Percentiles rank a stretch among this genome's conserved stretches.
phyloP scores from a whole-genome alignment of 2,329 filamentous ascomycete genomes.

The Didymella exigua region DNA sequence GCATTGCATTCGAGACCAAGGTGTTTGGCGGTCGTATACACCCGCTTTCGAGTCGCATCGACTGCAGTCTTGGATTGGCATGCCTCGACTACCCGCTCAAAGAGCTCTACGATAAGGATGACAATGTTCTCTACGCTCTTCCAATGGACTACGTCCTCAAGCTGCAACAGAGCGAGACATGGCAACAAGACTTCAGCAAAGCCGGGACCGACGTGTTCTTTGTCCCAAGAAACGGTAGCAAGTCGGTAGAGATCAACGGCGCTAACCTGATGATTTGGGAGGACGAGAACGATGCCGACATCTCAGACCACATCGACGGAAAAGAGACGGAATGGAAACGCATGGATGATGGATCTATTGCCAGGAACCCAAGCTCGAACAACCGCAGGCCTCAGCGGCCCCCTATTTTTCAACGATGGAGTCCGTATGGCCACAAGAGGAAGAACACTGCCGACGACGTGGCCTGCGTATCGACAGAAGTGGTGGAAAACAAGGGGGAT shows the following conservation, averaged over 20 bases:
- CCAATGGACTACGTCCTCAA: conserved; percentile 49
- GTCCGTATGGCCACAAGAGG: conserved; percentile 41
- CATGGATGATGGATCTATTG: conserved; percentile 47
- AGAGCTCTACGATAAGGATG: conserved; percentile 46
- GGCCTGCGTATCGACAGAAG: conserved; percentile 32
- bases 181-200: conserved; percentile 43
- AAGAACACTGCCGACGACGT: conserved; percentile 29
- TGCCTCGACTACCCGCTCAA: conserved; percentile 45
- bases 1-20: conserved; percentile 48
- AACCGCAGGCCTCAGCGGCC: conserved; percentile 40
- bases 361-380: conserved; percentile 43
- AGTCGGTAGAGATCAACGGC: conserved; percentile 45
- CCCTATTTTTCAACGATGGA: conserved; percentile 38
- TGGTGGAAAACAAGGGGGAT: conserved; percentile 22
- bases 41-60: conserved; percentile 46
- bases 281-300: conserved; percentile 46
- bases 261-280: conserved; percentile 50
- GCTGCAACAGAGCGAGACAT: conserved; percentile 47
- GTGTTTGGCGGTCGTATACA: conserved; percentile 49
- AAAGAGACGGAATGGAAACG: conserved; percentile 45
- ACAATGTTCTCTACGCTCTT: conserved; percentile 46
- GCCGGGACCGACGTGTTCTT: conserved; percentile 35
- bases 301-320: conserved; percentile 47
- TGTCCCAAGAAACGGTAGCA: conserved; percentile 48
- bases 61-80: conserved; percentile 48